phyloP scores from a whole-genome alignment of 2,329 filamentous ascomycete species.

The Diplodia intermedia region DNA sequence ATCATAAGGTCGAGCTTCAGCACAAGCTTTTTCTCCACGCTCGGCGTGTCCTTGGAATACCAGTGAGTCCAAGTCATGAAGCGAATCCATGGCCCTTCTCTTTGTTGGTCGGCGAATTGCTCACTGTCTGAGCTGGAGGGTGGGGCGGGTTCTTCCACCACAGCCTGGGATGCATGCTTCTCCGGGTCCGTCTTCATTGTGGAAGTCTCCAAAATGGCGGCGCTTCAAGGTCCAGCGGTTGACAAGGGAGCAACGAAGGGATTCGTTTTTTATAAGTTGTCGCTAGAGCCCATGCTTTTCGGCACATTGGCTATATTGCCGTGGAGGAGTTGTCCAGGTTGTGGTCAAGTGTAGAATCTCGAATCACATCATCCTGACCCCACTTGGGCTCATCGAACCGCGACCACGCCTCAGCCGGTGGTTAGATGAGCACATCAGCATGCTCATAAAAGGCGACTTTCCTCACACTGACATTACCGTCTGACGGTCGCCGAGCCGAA shows the following conservation, averaged over 20 bases:
- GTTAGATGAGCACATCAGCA: background rate
- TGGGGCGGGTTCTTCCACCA: background rate
- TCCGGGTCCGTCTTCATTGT: background rate
- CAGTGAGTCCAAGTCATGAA: constrained; percentile 37
- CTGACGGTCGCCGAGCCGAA: background rate
- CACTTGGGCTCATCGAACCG: constrained; percentile 19
- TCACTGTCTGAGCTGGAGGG: background rate
- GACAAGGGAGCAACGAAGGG: background rate
- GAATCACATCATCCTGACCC: constrained; percentile 19
- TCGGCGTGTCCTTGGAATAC: constrained; percentile 46
- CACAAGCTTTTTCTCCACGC: constrained; percentile 46
- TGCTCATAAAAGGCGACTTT: background rate
- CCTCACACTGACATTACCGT: background rate
- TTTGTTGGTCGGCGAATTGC: background rate
- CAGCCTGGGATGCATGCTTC: constrained; percentile 3
- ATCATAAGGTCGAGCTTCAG: constrained; percentile 51
- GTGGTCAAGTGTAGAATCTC: background rate
- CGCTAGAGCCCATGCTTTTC: background rate
- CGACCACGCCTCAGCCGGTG: background rate
- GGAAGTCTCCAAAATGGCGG: background rate
- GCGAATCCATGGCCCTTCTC: constrained; percentile 33
- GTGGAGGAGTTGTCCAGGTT: background rate
- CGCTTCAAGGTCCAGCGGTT: background rate
- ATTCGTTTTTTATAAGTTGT: too few species aligned
- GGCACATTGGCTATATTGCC: background rate